phyloP scores from a whole-genome alignment of 495 filamentous ascomycete genomes.

The Xylaria curta region DNA sequence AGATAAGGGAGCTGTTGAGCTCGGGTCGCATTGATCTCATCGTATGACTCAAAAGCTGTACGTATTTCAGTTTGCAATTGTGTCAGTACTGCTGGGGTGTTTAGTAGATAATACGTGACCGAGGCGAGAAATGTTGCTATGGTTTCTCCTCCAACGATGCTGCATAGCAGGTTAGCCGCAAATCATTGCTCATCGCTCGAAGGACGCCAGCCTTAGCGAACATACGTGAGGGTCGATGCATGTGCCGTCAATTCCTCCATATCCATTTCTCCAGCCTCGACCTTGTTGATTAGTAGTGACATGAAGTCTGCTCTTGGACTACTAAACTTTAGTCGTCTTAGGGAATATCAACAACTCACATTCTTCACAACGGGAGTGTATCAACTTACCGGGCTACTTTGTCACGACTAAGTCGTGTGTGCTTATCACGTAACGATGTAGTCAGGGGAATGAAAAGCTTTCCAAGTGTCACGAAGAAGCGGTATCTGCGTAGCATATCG shows the following conservation, averaged over 20 bases:
- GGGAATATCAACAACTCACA: neutral
- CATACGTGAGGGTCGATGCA: conserved; percentile 32
- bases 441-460: neutral
- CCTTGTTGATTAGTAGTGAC: conserved; percentile 26
- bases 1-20: conserved; percentile 53
- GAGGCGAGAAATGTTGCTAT: conserved; percentile 54
- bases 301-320: neutral
- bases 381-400: neutral
- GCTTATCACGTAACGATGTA: neutral
- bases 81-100: conserved; percentile 32
- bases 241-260: conserved; percentile 35
- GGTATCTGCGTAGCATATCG: conserved; percentile 27
- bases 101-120: conserved; percentile 46
- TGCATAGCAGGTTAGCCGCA: too few relatives aligned
- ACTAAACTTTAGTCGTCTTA: neutral
- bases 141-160: conserved; percentile 54
- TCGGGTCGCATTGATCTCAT: conserved; percentile 49
- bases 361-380: neutral
- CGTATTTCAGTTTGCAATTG: too few relatives aligned
- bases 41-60: conserved; percentile 27
- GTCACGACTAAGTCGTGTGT: neutral
- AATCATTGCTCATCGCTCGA: too few relatives aligned
- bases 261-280: conserved; percentile 32
- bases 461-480: neutral
- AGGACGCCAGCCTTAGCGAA: neutral